Base-by-base conservation (phyloP, 2,329 filamentous ascomycete species). In the Coleophoma cylindrospora region DNA sequence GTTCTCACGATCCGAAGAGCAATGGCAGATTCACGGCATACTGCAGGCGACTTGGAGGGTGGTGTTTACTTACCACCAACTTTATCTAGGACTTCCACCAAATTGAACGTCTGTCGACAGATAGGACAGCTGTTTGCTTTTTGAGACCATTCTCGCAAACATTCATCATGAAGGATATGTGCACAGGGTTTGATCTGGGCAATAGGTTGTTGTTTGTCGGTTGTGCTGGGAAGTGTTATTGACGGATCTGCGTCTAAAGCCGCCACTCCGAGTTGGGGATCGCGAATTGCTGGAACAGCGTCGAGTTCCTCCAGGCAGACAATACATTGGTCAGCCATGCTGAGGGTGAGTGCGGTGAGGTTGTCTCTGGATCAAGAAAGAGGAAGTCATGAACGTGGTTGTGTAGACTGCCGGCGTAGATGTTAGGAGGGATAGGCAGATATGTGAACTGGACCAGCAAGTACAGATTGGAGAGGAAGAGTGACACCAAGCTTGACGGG, bases 111-210 rank as follows among this genome's bases (percentile, higher is more conserved):
- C 62, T 89, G 87, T 59, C 94, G 88, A 71, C 94, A 99, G 68
- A 99, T 96, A 43, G 94, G 94, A 69, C 94, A 99, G 66, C 91
- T 96, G 71, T 97, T 99, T 56, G 94, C 92, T 68, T 95, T 87
- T 70, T 95, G 89, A 43, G 92, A 90, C 94, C 94, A 99, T 60
- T 91, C 89, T 61, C 87, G 87, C 59, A 99, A 79, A 69, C 94
- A 99, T 47, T 87, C 84, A 72, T 99, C 86, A 72, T 99, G 94
- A 60, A 99, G 77, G 60, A 91, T 81, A 74, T 99, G 95, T 51
- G 89, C 88, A 70, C 94, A 99, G 43, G 90, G 86, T 53, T 83
- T 75, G 45, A 86, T 79, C 49, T 78, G 70, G 38, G 83, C 81
- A 54, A 85, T 75, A 52, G 49, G 45, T 34, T 54, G 53, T 37